Evolutionary conservation across 495 filamentous ascomycete genomes (phyloP), one percentile per base, ranked within the genome.

Genomic region (Neurospora tetraspora): DNA sequence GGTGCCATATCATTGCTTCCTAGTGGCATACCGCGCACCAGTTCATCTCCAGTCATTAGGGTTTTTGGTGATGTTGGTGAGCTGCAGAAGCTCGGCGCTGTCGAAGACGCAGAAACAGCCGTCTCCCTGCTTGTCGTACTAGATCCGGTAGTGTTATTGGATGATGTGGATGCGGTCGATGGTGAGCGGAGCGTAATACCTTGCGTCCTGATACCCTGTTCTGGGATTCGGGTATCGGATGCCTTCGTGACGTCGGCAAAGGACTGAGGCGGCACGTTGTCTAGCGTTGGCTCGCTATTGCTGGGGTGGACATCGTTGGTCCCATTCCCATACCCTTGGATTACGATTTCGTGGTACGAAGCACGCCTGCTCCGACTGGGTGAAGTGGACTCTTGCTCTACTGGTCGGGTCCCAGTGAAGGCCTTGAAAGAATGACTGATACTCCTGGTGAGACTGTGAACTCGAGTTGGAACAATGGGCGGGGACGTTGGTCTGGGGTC

Each of bases 251-350:
- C 37, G 14, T 31, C 27, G 42, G 18, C n/a, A 42, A 12, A 40
- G 5, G 9, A 68, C 14, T 14, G 34, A 69, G 68, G 68, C 38
- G 18, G 31, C 10, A 9, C 2, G 12, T 16, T 37, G 34, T 53
- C 36, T 4, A 39, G 36, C 2, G 38, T n/a, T 10, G 47, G 37
- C 16, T 74, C 71, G 4, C 36, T 40, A 43, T 45, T 9, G 31
- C 70, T 71, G 23, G 74, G 69, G 7, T 70, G 74, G 31, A 81
- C 79, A 7, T 73, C 72, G 65, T 81, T 81, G 42, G 78, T 81
- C 6, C 80, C 82, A 61, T 85, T 85, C 9, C 83, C 81, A 72
- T 85, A 84, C 37, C 83, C 80, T 7, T 81, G 77, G 38, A 83
- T 79, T 0, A 83, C 73, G 39, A 83, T 83, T 71, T 85, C 82